Evolutionary conservation across 2,329 filamentous ascomycete species (phyloP).

Genomic region (Coniochaeta prunicola): DNA sequence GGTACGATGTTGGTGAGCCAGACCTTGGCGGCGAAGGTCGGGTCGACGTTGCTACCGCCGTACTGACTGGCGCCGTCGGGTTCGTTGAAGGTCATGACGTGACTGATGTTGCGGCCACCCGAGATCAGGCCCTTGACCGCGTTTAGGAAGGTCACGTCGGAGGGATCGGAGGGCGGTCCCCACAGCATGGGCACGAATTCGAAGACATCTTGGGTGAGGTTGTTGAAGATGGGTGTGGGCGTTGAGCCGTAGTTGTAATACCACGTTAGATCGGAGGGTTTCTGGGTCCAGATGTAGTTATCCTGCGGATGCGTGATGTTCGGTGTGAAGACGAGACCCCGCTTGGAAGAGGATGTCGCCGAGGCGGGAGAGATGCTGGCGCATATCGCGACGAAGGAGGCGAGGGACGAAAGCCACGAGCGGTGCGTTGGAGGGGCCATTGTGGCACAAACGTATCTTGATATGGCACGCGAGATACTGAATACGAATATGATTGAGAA

Average conservation of each 20-base stretch:
- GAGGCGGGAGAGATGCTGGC: constrained; percentile 10
- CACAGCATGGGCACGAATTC: constrained; percentile 80
- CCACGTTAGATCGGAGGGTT: constrained; percentile 61
- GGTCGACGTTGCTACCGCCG: constrained; percentile 57
- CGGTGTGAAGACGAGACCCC: constrained; percentile 65
- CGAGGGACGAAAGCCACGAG: constrained; percentile 3
- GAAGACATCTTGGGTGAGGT: constrained; percentile 45
- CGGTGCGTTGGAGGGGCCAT: neutral
- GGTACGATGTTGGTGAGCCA: constrained; percentile 71
- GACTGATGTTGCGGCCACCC: constrained; percentile 48
- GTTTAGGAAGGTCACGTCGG: constrained; percentile 53
- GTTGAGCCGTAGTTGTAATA: constrained; percentile 71
- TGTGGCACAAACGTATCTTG: neutral
- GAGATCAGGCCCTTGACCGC: constrained; percentile 49
- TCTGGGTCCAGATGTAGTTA: constrained; percentile 55
- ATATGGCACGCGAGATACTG: neutral
- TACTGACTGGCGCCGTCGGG: constrained; percentile 51
- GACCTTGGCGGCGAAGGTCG: constrained; percentile 53
- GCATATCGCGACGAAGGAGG: constrained; percentile 9
- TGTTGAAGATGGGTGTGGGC: constrained; percentile 46
- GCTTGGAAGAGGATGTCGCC: constrained; percentile 44
- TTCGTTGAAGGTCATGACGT: constrained; percentile 75
- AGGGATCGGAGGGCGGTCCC: constrained; percentile 44
- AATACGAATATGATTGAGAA: neutral
- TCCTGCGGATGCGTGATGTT: constrained; percentile 48